phyloP scores from a whole-genome alignment of 176 grass and related monocot species.

The Avena eriantha region DNA sequence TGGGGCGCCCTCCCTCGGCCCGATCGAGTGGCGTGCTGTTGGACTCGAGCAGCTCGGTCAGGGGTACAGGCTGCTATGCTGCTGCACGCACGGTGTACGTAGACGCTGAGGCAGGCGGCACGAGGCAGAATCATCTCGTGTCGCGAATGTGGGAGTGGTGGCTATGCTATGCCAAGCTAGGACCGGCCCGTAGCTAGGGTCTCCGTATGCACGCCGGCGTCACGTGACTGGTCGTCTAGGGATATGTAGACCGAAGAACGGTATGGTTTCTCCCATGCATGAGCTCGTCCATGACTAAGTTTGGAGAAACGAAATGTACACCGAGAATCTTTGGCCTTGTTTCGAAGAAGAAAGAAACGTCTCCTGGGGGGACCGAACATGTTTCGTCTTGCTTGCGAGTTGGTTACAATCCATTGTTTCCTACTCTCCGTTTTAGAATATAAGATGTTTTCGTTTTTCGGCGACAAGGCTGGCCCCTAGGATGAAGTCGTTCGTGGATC shows the following conservation, averaged over 20 bases:
- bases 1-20: not conserved
- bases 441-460: too few relatives aligned
- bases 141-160: not conserved
- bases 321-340: too few relatives aligned
- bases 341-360: too few relatives aligned
- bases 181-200: not conserved
- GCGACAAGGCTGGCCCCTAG: too few relatives aligned
- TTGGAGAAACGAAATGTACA: not conserved
- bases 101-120: not conserved
- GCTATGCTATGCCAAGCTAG: not conserved
- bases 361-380: too few relatives aligned
- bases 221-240: slow-evolving; percentile 44
- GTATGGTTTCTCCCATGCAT: slow-evolving; percentile 6
- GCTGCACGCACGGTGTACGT: too few relatives aligned
- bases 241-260: slow-evolving; percentile 4
- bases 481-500: too few relatives aligned
- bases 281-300: slow-evolving; percentile 12
- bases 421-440: too few relatives aligned
- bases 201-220: slow-evolving; percentile 18
- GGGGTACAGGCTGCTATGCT: not conserved
- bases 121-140: slow-evolving; percentile 20
- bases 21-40: not conserved
- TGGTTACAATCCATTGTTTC: too few relatives aligned
- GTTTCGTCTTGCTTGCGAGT: too few relatives aligned
- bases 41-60: not conserved